Base-by-base conservation (phyloP, 192 early-diverging fungal genomes). In the Backusella mclennaniae region DNA sequence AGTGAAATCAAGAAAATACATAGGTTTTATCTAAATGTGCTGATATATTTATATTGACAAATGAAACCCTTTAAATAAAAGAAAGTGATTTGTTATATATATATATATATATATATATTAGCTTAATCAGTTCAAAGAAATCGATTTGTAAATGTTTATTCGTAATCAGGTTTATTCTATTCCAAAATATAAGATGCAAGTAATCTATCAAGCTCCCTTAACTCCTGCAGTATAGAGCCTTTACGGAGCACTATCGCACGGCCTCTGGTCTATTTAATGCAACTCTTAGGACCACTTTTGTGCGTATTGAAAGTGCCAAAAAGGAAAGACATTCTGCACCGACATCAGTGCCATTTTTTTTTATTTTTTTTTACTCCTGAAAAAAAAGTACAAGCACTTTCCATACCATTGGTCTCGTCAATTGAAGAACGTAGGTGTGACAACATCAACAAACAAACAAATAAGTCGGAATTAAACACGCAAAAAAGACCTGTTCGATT, bases 371-470 rank as follows among this genome's bases (percentile, higher is more conserved):
- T 49, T 49, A 49, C 56, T 63, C 56, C 56, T 63, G 56, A 63
- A 63, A 63, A 14, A 63, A 63, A 63, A 59, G 17, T 29, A 29
- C 21, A 8, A 29, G n/a, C 56, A 2, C 56, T 63, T 63, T 63
- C 26, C 26, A 63, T 23, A 14, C 7, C n/a, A 29, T 63, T 9
- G 11, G 56, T 29, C 56, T 26, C 26, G 26, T 63, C 56, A 63
- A 63, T 63, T 63, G 56, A 63, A 63, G 56, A 63, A 63, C 56
- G 56, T 63, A 63, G 2, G 56, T 63, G 56, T 26, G 56, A 63
- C 56, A 63, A 63, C 56, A 63, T 63, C 56, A 29, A 29, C 56
- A 63, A 63, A 59, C 56, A 59, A 59, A 63, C 26, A 59, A 59
- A 59, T 0, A 39, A 59, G 29, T 63, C 56, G 56, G 56, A 26